These are phyloP conservation scores for Talaromyces trachyspermus DNA, from an alignment of 495 filamentous ascomycete genomes.

Conservation along the genomic window DNA sequence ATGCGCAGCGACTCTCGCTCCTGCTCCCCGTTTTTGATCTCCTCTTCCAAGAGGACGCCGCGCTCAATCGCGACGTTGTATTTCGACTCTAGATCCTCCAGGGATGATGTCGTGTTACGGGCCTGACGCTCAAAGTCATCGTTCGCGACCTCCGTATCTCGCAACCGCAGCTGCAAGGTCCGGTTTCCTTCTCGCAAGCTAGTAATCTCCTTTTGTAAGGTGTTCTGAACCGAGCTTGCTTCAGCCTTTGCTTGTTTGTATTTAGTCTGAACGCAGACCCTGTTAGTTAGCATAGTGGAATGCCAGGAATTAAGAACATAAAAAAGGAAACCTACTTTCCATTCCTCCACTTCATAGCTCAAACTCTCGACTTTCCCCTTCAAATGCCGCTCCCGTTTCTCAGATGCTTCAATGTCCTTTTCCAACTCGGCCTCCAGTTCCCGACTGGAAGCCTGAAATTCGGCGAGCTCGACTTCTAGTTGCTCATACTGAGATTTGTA, in stretches of 20 bases:
- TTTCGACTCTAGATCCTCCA: slow-evolving; percentile 95
- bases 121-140: slow-evolving; percentile 97
- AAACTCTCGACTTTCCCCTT: slow-evolving; percentile 79
- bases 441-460: slow-evolving; percentile 89
- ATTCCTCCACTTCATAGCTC: slow-evolving; percentile 89
- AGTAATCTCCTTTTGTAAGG: slow-evolving; percentile 93
- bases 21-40: slow-evolving; percentile 81
- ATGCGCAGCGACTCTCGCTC: slow-evolving; percentile 84
- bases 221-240: slow-evolving; percentile 71
- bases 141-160: slow-evolving; percentile 95
- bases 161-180: slow-evolving; percentile 69
- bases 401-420: slow-evolving; percentile 90
- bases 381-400: slow-evolving; percentile 80
- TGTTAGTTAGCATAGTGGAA: neutral
- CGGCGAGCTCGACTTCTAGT: slow-evolving; percentile 81
- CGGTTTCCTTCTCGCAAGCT: slow-evolving; percentile 76
- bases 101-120: slow-evolving; percentile 83
- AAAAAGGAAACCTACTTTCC: slow-evolving; percentile 65
- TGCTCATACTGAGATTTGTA: slow-evolving; percentile 96
- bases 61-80: slow-evolving; percentile 92
- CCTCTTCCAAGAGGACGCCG: slow-evolving; percentile 87
- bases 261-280: slow-evolving; percentile 57
- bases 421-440: slow-evolving; percentile 93
- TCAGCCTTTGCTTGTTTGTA: slow-evolving; percentile 92
- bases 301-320: neutral